Evolutionary conservation across 2,329 filamentous ascomycete genomes (phyloP).

Genomic region (Phialophora expanda): DNA sequence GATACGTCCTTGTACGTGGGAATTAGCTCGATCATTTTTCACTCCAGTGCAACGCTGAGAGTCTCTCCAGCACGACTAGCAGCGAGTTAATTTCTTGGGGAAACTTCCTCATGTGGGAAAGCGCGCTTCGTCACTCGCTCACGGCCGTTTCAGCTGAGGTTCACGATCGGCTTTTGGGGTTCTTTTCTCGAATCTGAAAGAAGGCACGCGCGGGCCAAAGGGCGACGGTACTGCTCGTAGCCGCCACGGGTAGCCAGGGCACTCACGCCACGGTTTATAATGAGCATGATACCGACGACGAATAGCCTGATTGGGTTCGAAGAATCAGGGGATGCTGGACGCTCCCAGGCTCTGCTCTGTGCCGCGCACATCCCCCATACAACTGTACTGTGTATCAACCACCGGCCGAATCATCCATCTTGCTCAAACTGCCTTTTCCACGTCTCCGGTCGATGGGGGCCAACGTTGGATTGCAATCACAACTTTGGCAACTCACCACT

Average conservation of each 20-base stretch:
- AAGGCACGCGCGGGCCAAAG: neutral
- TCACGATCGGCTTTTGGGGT: neutral
- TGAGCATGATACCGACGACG: neutral
- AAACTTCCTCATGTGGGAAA: conserved; percentile 4
- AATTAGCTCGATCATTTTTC: no score
- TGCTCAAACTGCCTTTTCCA: conserved; percentile 6
- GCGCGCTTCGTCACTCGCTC: neutral
- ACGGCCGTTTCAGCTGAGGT: conserved; percentile 5
- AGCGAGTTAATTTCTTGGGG: conserved; percentile 2
- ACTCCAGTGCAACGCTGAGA: no score
- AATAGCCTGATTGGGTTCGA: neutral
- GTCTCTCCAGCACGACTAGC: no score
- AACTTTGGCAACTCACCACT: conserved; percentile 6
- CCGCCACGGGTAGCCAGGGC: neutral
- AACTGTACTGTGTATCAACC: no score
- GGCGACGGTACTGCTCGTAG: neutral
- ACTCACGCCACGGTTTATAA: neutral
- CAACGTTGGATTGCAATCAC: conserved; percentile 11
- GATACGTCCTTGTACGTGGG: no score
- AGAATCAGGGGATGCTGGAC: no score
- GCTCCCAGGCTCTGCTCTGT: no score
- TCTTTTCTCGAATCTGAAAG: neutral
- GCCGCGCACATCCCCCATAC: neutral
- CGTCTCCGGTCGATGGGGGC: conserved; percentile 5
- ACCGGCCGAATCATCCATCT: conserved; percentile 3